Evolutionary conservation across 1,139 yeast species (phyloP).

Genomic region (Meyerozyma smithsonii): DNA sequence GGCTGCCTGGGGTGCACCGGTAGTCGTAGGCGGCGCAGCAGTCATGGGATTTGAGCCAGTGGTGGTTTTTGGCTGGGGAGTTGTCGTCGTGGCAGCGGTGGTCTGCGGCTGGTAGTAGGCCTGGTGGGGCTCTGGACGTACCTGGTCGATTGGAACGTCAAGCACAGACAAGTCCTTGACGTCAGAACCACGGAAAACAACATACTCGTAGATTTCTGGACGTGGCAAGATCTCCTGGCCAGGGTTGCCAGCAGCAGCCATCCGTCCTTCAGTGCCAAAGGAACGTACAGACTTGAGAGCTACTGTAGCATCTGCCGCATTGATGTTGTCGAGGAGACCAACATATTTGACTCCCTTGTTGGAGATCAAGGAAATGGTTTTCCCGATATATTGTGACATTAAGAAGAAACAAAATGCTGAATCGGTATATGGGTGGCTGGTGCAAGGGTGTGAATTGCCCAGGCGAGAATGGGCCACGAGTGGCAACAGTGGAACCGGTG

Average conservation of each 20-base stretch:
- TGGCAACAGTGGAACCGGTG: no score
- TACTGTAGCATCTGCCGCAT: conserved; percentile 88
- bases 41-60: background rate
- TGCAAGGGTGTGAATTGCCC: conserved; percentile 1
- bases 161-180: conserved; percentile 86
- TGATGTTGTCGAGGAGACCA: conserved; percentile 80
- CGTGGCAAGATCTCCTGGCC: conserved; percentile 72
- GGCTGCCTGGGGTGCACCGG: conserved; percentile 9
- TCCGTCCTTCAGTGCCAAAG: conserved; percentile 91
- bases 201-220: conserved; percentile 67
- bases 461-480: no score
- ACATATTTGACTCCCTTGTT: conserved; percentile 78
- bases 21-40: conserved; percentile 4
- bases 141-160: conserved; percentile 58
- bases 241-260: conserved; percentile 55
- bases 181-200: conserved; percentile 87
- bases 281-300: conserved; percentile 79
- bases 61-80: background rate
- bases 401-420: background rate
- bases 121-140: conserved; percentile 31
- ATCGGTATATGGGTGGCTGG: background rate
- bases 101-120: conserved; percentile 1
- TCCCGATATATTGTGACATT: conserved; percentile 90
- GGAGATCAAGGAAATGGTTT: conserved; percentile 84
- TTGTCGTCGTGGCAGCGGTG: background rate